A percentile compares a stretch with the other conserved stretches of the same genome.
Conservation (phyloP, 495 filamentous ascomycete genomes). For the Letharia lupina region DNA sequence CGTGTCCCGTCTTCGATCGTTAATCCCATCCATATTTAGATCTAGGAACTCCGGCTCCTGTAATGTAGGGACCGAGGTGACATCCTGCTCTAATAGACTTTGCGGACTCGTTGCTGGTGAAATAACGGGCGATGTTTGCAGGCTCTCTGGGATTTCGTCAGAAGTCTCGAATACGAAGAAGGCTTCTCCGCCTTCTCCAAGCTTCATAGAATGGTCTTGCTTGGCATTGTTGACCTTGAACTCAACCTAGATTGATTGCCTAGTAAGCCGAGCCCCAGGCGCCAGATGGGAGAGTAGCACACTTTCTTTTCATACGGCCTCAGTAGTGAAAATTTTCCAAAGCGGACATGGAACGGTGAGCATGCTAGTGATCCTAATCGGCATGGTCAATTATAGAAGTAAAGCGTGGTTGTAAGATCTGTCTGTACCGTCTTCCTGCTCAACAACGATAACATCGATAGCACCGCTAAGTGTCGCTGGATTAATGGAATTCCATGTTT, state of each 20-base stretch:
- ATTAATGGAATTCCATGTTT: slow-evolving; percentile 99
- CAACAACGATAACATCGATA: slow-evolving; percentile 98
- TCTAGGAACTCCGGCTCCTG: slow-evolving; percentile 82
- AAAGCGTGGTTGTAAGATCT: background rate
- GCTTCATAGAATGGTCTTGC: slow-evolving; percentile 94
- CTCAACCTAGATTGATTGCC: slow-evolving; percentile 52
- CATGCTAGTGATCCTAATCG: slow-evolving; percentile 61
- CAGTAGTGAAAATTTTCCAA: slow-evolving; percentile 94
- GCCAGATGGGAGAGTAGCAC: slow-evolving; percentile 12
- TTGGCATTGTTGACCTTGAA: slow-evolving; percentile 89
- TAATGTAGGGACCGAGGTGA: slow-evolving; percentile 46
- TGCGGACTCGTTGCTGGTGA: slow-evolving; percentile 78
- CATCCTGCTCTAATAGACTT: slow-evolving; percentile 44
- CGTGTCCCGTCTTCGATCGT: slow-evolving; percentile 3
- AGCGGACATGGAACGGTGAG: slow-evolving; percentile 97
- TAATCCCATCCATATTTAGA: slow-evolving; percentile 41
- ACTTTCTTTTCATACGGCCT: slow-evolving; percentile 97
- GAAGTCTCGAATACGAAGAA: slow-evolving; percentile 98
- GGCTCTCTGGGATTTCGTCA: slow-evolving; percentile 72
- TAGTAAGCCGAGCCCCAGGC: slow-evolving; percentile 21
- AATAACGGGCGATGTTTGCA: slow-evolving; percentile 90
- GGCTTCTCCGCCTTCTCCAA: slow-evolving; percentile 93
- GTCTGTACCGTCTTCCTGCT: slow-evolving; percentile 78
- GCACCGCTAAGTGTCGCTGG: slow-evolving; percentile 93
- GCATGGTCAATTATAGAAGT: slow-evolving; percentile 8